These are phyloP conservation scores for Dioscorea alata DNA, from an alignment of 106 monocot genomes.

Conservation along the genomic window DNA sequence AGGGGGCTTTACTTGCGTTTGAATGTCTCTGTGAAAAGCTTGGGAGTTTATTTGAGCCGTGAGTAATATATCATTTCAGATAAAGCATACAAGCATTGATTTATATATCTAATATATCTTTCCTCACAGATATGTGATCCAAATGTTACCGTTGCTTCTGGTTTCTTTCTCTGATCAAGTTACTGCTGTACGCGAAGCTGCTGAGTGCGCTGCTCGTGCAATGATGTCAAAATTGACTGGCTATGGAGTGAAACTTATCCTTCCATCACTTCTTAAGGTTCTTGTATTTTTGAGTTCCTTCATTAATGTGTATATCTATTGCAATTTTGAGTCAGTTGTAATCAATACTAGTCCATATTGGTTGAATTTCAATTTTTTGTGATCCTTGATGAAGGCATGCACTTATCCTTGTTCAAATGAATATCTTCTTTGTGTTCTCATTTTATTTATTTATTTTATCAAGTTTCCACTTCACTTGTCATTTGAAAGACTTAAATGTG, in stretches of 20 bases:
- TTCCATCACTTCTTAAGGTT: slow-evolving; percentile 96
- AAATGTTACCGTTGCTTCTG: slow-evolving; percentile 87
- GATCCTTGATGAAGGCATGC: not conserved
- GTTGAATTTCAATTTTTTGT: no score
- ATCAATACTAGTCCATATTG: no score
- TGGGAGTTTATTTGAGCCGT: slow-evolving; percentile 97
- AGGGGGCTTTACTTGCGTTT: slow-evolving; percentile 94
- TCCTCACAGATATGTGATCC: slow-evolving; percentile 80
- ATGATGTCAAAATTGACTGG: slow-evolving; percentile 97
- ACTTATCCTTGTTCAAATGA: not conserved
- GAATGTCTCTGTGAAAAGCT: slow-evolving; percentile 98
- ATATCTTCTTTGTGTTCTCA: not conserved
- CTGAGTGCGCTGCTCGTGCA: slow-evolving; percentile 98
- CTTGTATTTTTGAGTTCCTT: not conserved
- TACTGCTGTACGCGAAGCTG: slow-evolving; percentile 87
- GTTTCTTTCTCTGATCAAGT: slow-evolving; percentile 98
- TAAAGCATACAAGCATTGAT: not conserved
- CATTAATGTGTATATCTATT: no score
- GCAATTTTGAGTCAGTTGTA: no score
- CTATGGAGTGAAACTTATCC: slow-evolving; percentile 93
- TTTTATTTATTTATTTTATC: no score
- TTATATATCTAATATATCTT: slow-evolving; percentile 7
- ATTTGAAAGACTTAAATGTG: no score
- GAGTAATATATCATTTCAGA: slow-evolving; percentile 23
- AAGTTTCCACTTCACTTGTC: no score